Conservation (phyloP, 495 filamentous ascomycete species). For the Trichoderma erinaceum region DNA sequence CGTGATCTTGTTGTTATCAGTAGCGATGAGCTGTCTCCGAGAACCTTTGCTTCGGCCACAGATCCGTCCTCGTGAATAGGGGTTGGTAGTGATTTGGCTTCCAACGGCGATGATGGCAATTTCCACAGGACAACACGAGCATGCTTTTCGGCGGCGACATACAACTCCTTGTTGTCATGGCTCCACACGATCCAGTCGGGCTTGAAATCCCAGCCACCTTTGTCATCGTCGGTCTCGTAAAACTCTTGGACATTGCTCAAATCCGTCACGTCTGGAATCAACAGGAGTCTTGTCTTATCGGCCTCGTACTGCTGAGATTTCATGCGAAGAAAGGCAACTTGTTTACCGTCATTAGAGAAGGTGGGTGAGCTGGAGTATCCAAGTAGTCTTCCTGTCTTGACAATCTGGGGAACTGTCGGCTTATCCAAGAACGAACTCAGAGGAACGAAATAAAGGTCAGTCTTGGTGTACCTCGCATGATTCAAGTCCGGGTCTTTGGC, state of each 20-base stretch:
- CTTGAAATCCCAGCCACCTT: conserved; percentile 61
- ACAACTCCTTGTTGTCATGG: conserved; percentile 55
- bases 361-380: conserved; percentile 73
- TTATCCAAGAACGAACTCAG: conserved; percentile 52
- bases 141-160: conserved; percentile 60
- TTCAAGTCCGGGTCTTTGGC: conserved; percentile 76
- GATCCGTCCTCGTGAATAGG: conserved; percentile 55
- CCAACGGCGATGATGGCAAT: conserved; percentile 47
- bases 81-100: conserved; percentile 45
- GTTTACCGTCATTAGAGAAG: conserved; percentile 66
- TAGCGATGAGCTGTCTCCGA: conserved; percentile 44
- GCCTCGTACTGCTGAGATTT: conserved; percentile 77
- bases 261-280: conserved; percentile 54
- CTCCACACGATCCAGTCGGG: conserved; percentile 62
- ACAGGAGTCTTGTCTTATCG: conserved; percentile 74
- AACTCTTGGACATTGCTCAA: conserved; percentile 57
- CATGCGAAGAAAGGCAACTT: conserved; percentile 78
- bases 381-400: conserved; percentile 46
- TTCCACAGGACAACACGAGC: conserved; percentile 60
- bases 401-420: conserved; percentile 35
- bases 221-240: conserved; percentile 54
- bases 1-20: conserved; percentile 61
- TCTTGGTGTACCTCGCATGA: conserved; percentile 75
- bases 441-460: conserved; percentile 66
- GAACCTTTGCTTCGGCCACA: conserved; percentile 51